Evolutionary conservation across 2,329 filamentous ascomycete genomes (phyloP).

Genomic region (Cytospora leucostoma): DNA sequence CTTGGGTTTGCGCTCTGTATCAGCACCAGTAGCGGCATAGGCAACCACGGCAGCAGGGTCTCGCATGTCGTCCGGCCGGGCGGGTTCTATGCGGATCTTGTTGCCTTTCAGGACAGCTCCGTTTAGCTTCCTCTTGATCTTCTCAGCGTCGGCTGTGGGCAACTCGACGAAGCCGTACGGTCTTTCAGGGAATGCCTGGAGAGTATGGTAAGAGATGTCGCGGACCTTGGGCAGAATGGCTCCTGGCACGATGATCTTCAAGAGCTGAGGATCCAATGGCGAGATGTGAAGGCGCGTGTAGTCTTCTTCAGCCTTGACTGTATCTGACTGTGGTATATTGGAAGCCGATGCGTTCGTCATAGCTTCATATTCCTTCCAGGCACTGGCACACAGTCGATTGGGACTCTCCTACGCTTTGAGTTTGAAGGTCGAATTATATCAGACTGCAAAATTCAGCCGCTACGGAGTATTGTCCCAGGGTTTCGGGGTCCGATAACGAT

Average conservation of each 20-base stretch:
- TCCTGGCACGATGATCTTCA: constrained; percentile 70
- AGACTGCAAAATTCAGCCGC: constrained; percentile 21
- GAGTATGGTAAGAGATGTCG: constrained; percentile 83
- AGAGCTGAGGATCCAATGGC: constrained; percentile 75
- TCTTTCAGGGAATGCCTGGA: constrained; percentile 87
- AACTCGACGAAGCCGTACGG: constrained; percentile 89
- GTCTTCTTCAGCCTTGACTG: constrained; percentile 13
- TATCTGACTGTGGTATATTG: constrained; percentile 1
- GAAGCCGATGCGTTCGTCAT: constrained; percentile 20
- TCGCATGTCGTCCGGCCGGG: constrained; percentile 62
- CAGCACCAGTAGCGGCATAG: constrained; percentile 24
- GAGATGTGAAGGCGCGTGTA: constrained; percentile 79
- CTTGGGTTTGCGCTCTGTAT: constrained; percentile 29
- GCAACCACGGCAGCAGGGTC: constrained; percentile 37
- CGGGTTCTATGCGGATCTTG: constrained; percentile 84
- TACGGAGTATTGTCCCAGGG: constrained; percentile 9
- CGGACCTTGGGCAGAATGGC: constrained; percentile 66
- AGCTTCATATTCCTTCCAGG: constrained; percentile 5
- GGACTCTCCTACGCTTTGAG: not conserved
- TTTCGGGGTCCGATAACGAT: constrained; percentile 15
- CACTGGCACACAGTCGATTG: not conserved
- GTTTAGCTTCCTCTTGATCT: constrained; percentile 86
- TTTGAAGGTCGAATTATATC: constrained; percentile 1
- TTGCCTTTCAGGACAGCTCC: constrained; percentile 80
- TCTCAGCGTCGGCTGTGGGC: constrained; percentile 80